Percentiles rank a stretch among this genome's conserved stretches.
These are phyloP conservation scores for Macrolepiota albuminosa DNA, from an alignment of 768 basidiomycete genomes.

Conservation along the genomic window DNA sequence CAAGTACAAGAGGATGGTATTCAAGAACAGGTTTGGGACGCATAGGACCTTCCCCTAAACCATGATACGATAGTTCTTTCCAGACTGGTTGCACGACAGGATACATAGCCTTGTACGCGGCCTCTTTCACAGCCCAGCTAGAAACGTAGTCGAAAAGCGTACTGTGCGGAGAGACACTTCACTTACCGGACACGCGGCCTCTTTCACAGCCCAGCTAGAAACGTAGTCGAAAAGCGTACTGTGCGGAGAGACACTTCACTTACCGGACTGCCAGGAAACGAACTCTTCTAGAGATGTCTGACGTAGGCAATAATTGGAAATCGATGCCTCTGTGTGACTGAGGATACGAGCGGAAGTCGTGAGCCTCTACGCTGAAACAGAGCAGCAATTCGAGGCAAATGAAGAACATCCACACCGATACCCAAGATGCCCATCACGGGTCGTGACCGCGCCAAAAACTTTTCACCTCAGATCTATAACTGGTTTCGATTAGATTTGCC, in stretches of 20 bases:
- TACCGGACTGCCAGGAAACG: constrained; percentile 75
- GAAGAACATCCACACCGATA: constrained; percentile 71
- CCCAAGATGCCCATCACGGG: constrained; percentile 58
- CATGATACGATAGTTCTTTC: constrained; percentile 64
- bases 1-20: constrained; percentile 35
- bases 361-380: constrained; percentile 47
- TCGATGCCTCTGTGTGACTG: constrained; percentile 43
- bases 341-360: constrained; percentile 56
- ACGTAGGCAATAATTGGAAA: constrained; percentile 25
- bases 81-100: constrained; percentile 58
- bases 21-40: constrained; percentile 32
- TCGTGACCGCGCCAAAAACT: neutral
- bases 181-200: constrained; percentile 79
- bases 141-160: neutral
- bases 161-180: neutral
- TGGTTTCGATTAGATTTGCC: constrained; percentile 7
- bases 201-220: constrained; percentile 53
- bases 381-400: constrained; percentile 57
- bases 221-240: neutral
- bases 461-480: constrained; percentile 10
- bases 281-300: constrained; percentile 20
- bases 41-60: constrained; percentile 20
- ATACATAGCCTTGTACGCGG: constrained; percentile 81
- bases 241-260: constrained; percentile 14
- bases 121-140: constrained; percentile 85